These are phyloP conservation scores for Trichoderma citrinoviride DNA, from an alignment of 2,329 filamentous ascomycete genomes.

Conservation along the genomic window DNA sequence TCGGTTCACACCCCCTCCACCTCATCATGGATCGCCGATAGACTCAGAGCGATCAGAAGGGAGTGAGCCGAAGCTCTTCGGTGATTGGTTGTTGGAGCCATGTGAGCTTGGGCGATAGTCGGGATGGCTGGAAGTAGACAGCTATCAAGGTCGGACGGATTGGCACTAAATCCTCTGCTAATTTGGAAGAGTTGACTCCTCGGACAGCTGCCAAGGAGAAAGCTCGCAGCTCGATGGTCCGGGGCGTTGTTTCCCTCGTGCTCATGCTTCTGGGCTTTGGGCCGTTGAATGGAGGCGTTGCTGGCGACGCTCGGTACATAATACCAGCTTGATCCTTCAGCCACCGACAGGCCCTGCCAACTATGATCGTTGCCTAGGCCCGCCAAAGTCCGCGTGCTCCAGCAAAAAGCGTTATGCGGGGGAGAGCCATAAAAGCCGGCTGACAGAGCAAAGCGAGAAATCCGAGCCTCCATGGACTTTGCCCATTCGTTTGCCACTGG, in stretches of 20 bases:
- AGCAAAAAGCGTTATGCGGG: conserved; percentile 11
- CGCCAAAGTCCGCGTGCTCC: not conserved
- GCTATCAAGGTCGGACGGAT: not conserved
- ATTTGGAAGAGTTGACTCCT: not conserved
- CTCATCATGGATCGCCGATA: conserved; percentile 8
- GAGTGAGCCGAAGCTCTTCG: not conserved
- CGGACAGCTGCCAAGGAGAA: not conserved
- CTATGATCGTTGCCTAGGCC: not conserved
- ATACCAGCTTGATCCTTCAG: not conserved
- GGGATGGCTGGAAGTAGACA: not conserved
- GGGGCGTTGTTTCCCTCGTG: not conserved
- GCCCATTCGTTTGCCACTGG: conserved; percentile 7
- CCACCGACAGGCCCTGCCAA: conserved; percentile 2
- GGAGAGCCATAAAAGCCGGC: conserved; percentile 3
- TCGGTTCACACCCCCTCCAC: conserved; percentile 13
- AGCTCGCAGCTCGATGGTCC: not conserved
- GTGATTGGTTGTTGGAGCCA: not conserved
- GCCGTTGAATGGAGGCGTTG: not conserved
- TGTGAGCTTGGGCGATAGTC: not conserved
- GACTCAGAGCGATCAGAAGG: conserved; percentile 6
- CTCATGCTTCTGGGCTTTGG: not conserved
- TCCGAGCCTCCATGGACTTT: conserved; percentile 16
- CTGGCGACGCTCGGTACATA: not conserved
- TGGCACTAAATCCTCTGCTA: not conserved
- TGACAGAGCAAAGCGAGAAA: conserved; percentile 11